Base-by-base conservation (phyloP, 371 early-diverging fungal species). In the Mucor circinelloides region DNA sequence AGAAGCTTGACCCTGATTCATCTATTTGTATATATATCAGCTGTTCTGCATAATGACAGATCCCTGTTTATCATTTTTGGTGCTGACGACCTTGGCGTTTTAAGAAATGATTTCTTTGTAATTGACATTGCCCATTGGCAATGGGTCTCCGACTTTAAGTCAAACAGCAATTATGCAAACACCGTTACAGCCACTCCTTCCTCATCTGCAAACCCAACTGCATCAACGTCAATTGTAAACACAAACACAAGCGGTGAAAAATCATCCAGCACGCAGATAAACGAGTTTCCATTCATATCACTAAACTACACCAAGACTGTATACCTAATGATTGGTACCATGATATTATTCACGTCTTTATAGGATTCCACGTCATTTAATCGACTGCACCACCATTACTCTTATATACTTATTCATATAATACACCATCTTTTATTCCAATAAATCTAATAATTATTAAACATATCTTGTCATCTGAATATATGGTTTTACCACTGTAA, bases 21-120 rank as follows among this genome's bases (percentile, higher is more conserved):
- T n/a, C n/a, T n/a, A n/a, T n/a, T n/a, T n/a, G n/a, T n/a, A n/a
- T n/a, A n/a, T n/a, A n/a, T n/a, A n/a, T n/a, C n/a, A 25, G 15
- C 32, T 58, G 69, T 59, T 19, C 67, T 67, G 6, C 42, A 63
- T 4, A 59, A 66, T 25, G 23, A 60, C 7, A 50, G 25, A 17
- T 60, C 71, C 2, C 40, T 71, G 23, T 71, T 71, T 44, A 50
- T 71, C 8, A 40, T 71, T 4, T 71, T 71, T 56, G 71, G 71
- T 30, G 66, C 61, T 12, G 71, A 71, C 44, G 40, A 23, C 6
- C 44, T 68, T 38, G 68, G 62, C 19, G 54, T 13, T 7, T 32
- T 60, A 2, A 58, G 69, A 69, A 69, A 69, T 34, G 69, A 64
- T 56, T 69, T 67, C 38, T 60, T 56, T 48, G 48, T 67, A 10